Percentiles rank a stretch among this genome's conserved stretches.
Conservation (phyloP, 768 basidiomycete genomes). For the Hygrocybe coccinea region DNA sequence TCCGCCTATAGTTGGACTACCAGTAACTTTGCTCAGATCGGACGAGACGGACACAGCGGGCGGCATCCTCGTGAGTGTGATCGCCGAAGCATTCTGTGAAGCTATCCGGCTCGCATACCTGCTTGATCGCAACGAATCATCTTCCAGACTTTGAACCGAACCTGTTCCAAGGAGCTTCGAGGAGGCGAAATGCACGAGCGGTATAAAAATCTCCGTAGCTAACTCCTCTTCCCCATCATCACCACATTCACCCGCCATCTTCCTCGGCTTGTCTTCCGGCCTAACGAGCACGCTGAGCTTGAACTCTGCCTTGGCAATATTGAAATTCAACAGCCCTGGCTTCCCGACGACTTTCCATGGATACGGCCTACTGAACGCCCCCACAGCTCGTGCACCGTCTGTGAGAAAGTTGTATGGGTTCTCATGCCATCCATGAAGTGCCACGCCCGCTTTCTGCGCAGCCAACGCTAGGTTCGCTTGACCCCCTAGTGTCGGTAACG, state of each 20-base stretch:
- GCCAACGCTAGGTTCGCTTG: slow-evolving; percentile 16
- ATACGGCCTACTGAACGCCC: slow-evolving; percentile 83
- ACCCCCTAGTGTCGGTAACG: slow-evolving; percentile 31
- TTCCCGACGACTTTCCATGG: slow-evolving; percentile 71
- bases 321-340: slow-evolving; percentile 64
- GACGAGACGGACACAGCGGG: not conserved
- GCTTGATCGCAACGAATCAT: not conserved
- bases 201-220: slow-evolving; percentile 88
- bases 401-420: slow-evolving; percentile 72
- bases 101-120: slow-evolving; percentile 13
- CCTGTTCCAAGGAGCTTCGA: slow-evolving; percentile 24
- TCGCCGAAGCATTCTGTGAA: slow-evolving; percentile 5
- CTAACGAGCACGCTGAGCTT: slow-evolving; percentile 61
- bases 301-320: slow-evolving; percentile 66
- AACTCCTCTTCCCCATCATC: slow-evolving; percentile 36
- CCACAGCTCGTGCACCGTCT: slow-evolving; percentile 78
- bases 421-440: slow-evolving; percentile 32
- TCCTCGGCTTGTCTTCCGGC: slow-evolving; percentile 46
- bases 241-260: slow-evolving; percentile 27
- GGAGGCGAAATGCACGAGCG: slow-evolving; percentile 82
- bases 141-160: not conserved
- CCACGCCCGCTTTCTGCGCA: slow-evolving; percentile 11
- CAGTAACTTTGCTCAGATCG: not conserved
- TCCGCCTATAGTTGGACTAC: not conserved
- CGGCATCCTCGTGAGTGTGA: not conserved